Evolutionary conservation across 305 asterid genomes (phyloP), one percentile per base, ranked within the genome.

Genomic region (Coffea humblotiana): DNA sequence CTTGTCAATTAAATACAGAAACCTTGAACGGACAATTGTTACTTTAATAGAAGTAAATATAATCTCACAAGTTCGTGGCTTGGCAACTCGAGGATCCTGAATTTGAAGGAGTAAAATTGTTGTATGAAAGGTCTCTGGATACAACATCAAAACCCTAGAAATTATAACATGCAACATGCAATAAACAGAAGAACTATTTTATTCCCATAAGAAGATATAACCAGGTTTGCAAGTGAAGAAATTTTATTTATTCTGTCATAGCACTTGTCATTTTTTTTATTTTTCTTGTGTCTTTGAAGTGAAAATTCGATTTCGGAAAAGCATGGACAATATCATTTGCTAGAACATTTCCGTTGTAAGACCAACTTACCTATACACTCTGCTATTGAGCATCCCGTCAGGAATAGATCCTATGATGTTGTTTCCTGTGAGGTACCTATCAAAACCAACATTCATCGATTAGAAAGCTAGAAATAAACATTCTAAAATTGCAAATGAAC

Each of bases 401-500:
- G 97, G 96, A 49, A 90, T 71, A 0, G 76, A 25, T 71, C 97
- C 96, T 73, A 45, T 85, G 32, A 92, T 79, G 71, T 80, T 72
- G 87, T 92, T 92, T 79, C 94, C 97, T n/a, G 97, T 90, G 47
- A 92, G 80, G 84, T 21, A 58, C 25, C 64, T 0, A 58, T 19
- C 0, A 2, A 58, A 58, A 19, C 0, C 8, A 58, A 58, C 21
- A 19, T n/a, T 56, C 25, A 16, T 16, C 2, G 9, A 48, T 40
- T 40, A 40, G 43, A 3, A 40, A 40, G 43, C 43, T 40, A 40
- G 0, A 5, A 40, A 40, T 40, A 40, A 40, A 40, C 43, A 40
- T 40, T 40, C 43, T 40, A 40, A 40, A 40, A 40, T 5, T 3
- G 2, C 43, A 40, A 40, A 40, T 40, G 43, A 40, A 5, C 43